A percentile compares a stretch with the other conserved stretches of the same genome.
Conservation (phyloP, 257 asterid genomes). For the Solanum pennellii region DNA sequence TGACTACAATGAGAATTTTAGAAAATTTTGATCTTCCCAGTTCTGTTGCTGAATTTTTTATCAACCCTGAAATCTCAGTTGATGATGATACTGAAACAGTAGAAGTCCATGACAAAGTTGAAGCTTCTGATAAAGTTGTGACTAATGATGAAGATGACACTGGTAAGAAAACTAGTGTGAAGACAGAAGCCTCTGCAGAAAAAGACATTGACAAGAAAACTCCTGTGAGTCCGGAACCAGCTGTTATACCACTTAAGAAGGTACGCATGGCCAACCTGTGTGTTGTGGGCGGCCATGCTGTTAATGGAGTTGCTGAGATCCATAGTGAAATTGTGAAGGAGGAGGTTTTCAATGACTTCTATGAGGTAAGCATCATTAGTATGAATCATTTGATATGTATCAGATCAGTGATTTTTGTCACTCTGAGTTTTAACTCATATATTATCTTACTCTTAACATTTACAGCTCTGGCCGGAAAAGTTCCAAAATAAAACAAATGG, state of each 20-base stretch:
- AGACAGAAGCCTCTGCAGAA: conserved; percentile 14
- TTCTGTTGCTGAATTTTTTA: conserved; percentile 27
- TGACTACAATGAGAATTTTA: conserved; percentile 60
- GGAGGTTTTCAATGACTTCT: conserved; percentile 71
- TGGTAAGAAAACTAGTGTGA: neutral
- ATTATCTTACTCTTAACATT: neutral
- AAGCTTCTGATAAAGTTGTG: conserved; percentile 9
- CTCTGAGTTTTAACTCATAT: neutral
- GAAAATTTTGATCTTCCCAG: conserved; percentile 71
- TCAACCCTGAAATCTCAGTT: neutral
- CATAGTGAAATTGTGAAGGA: conserved; percentile 76
- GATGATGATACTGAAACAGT: conserved; percentile 12
- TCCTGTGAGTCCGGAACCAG: conserved; percentile 17
- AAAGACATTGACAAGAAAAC: conserved; percentile 16
- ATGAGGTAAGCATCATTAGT: conserved; percentile 34
- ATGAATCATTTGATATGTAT: neutral
- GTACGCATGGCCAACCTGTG: conserved; percentile 85
- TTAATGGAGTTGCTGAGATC: conserved; percentile 83
- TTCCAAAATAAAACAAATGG: conserved; percentile 86
- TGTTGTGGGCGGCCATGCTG: conserved; percentile 84
- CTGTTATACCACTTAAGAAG: conserved; percentile 43
- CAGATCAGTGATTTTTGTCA: neutral
- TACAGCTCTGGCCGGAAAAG: conserved; percentile 79
- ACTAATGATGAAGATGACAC: conserved; percentile 14
- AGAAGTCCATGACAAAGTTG: conserved; percentile 3